Evolutionary conservation across 2,329 filamentous ascomycete species (phyloP).

Genomic region (Zymoseptoria brevis): DNA sequence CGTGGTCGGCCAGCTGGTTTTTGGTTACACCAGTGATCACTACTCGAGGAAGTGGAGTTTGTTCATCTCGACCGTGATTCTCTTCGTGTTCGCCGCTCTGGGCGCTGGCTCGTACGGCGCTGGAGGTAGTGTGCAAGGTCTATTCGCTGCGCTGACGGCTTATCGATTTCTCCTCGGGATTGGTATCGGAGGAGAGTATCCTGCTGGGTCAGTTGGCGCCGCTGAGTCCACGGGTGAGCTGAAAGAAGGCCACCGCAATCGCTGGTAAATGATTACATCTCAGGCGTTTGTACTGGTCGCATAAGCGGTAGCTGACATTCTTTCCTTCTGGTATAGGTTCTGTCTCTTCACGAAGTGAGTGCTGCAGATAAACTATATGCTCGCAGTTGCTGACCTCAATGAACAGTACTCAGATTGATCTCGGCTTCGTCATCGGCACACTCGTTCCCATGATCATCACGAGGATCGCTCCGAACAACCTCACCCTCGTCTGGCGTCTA

Average conservation of each 20-base stretch:
- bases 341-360: not conserved
- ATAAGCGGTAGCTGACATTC: too few species aligned
- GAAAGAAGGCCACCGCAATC: constrained; percentile 70
- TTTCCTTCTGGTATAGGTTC: not conserved
- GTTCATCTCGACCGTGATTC: constrained; percentile 69
- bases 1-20: constrained; percentile 70
- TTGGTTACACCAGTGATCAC: constrained; percentile 74
- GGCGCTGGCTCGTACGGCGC: constrained; percentile 69
- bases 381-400: constrained; percentile 39
- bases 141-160: constrained; percentile 71
- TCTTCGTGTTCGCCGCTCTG: constrained; percentile 77
- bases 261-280: constrained; percentile 51
- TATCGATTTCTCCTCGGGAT: constrained; percentile 72
- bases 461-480: constrained; percentile 41
- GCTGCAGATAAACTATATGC: not conserved
- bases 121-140: constrained; percentile 57
- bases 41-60: constrained; percentile 80
- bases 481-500: constrained; percentile 72
- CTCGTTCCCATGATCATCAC: constrained; percentile 62
- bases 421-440: constrained; percentile 72
- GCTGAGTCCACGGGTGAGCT: constrained; percentile 80
- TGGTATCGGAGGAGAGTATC: constrained; percentile 55
- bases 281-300: too few species aligned
- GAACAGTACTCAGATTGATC: constrained; percentile 80
- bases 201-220: constrained; percentile 72